phyloP scores from a whole-genome alignment of 192 early-diverging fungal species.

The Haplosporangium gracile region DNA sequence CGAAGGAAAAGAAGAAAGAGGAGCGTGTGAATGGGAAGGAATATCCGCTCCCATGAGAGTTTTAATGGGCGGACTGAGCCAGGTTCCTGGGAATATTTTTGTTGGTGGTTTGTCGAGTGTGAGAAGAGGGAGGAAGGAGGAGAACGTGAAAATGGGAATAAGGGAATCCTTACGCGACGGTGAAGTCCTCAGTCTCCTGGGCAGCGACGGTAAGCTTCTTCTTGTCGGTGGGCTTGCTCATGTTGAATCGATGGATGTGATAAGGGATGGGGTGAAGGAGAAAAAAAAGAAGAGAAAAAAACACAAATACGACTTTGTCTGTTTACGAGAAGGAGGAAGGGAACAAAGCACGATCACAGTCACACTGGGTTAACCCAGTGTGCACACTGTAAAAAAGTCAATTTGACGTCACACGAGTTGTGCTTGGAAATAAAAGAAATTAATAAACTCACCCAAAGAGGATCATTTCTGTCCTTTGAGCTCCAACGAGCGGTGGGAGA shows the following conservation, averaged over 20 bases:
- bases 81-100: slow-evolving; percentile 22
- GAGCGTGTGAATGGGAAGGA: neutral
- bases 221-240: slow-evolving; percentile 59
- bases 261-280: slow-evolving; percentile 1
- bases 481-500: neutral
- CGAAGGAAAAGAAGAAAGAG: neutral
- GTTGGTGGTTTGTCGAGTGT: neutral
- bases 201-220: slow-evolving; percentile 56
- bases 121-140: neutral
- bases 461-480: too few relatives aligned
- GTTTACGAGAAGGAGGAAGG: neutral
- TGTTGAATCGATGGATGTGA: slow-evolving; percentile 42
- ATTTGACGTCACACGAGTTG: neutral
- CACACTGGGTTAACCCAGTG: neutral
- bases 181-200: slow-evolving; percentile 59
- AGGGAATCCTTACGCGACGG: slow-evolving; percentile 50
- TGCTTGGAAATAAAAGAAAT: neutral
- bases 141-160: neutral
- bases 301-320: slow-evolving; percentile 6
- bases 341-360: neutral
- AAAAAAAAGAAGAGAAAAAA: slow-evolving; percentile 12
- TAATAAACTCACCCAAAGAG: too few relatives aligned
- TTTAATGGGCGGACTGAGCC: neutral
- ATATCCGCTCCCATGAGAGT: neutral
- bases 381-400: too few relatives aligned